Percentiles rank a stretch among this genome's conserved stretches.
phyloP scores from a whole-genome alignment of 1,284 basidiomycete genomes.

The Caloboletus inedulis region DNA sequence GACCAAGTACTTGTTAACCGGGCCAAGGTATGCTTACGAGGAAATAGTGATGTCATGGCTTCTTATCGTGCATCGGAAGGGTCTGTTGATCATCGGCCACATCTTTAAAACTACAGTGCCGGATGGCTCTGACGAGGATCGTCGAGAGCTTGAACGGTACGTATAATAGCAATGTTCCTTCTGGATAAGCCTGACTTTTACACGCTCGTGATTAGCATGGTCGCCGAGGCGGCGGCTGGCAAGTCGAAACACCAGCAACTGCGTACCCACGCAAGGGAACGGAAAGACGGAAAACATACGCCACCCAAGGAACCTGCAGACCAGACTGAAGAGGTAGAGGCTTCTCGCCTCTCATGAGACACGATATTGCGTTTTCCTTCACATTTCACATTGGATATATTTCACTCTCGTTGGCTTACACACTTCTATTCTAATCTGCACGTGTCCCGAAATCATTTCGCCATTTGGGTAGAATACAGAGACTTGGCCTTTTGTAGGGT shows the following conservation, averaged over 20 bases:
- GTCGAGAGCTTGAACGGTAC: constrained; percentile 86
- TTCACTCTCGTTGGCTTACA: constrained; percentile 9
- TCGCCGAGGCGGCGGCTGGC: constrained; percentile 65
- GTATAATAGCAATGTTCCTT: constrained; percentile 14
- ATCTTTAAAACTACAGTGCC: constrained; percentile 83
- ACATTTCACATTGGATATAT: constrained; percentile 23
- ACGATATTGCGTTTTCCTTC: constrained; percentile 4
- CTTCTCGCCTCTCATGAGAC: constrained; percentile 14
- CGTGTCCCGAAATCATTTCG: constrained; percentile 7
- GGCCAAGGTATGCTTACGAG: constrained; percentile 60
- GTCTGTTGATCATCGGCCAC: constrained; percentile 76
- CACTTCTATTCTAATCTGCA: constrained; percentile 23
- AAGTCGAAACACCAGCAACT: constrained; percentile 54
- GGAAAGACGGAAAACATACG: constrained; percentile 33
- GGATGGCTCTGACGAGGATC: constrained; percentile 88
- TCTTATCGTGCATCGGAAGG: constrained; percentile 42
- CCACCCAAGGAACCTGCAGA: constrained; percentile 21
- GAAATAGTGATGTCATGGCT: neutral
- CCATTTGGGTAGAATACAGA: constrained; percentile 18
- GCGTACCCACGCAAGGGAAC: constrained; percentile 39
- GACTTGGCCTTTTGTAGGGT: constrained; percentile 6
- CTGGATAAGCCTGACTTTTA: constrained; percentile 5
- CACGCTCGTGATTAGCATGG: constrained; percentile 47
- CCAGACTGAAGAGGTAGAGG: constrained; percentile 15
- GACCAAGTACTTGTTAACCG: constrained; percentile 74